Conservation (phyloP, 441 rosid species). For the Gossypium trilobum region DNA sequence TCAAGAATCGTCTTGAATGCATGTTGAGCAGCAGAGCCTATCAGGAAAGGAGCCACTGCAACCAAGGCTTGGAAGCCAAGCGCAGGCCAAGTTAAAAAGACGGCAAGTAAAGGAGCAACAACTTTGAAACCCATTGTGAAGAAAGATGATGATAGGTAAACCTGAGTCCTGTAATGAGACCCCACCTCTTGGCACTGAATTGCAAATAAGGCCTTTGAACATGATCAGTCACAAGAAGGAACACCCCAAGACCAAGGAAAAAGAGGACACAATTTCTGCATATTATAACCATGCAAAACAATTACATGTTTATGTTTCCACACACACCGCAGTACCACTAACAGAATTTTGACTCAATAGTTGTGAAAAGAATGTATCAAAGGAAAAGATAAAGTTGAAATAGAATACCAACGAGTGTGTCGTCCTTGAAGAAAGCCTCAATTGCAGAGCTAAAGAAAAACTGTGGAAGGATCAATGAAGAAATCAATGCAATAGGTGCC, state of each 20-base stretch:
- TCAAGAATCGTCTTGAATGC: conserved; percentile 47
- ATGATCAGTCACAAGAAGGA: conserved; percentile 48
- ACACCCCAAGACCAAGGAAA: conserved; percentile 55
- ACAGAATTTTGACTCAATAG: not conserved
- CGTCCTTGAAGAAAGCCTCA: conserved; percentile 43
- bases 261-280: conserved; percentile 57
- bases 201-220: conserved; percentile 75
- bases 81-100: conserved; percentile 55
- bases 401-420: conserved; percentile 34
- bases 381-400: not conserved
- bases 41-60: conserved; percentile 59
- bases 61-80: conserved; percentile 53
- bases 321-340: not conserved
- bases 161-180: conserved; percentile 74
- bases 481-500: conserved; percentile 60
- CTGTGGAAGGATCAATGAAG: conserved; percentile 63
- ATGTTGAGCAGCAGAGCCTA: conserved; percentile 64
- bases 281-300: not conserved
- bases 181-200: conserved; percentile 75
- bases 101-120: conserved; percentile 42
- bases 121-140: conserved; percentile 58
- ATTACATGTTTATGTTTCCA: not conserved
- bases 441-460: conserved; percentile 48
- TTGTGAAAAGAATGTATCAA: not conserved
- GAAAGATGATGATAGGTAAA: conserved; percentile 55